Conservation (phyloP, 2,329 filamentous ascomycete genomes). For the Beauveria sp. region DNA sequence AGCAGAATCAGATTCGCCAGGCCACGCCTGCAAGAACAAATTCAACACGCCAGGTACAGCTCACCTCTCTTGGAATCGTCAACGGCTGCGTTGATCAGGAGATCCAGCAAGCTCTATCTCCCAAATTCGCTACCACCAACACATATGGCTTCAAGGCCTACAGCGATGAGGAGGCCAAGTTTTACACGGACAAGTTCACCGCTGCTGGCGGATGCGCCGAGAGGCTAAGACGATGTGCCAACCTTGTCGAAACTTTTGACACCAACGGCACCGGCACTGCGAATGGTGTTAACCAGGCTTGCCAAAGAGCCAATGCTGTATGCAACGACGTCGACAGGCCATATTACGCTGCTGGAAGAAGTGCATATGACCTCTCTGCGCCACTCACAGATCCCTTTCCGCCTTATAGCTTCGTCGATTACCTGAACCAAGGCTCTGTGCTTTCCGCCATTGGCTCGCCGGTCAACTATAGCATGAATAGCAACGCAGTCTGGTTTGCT, state of each 20-base stretch:
- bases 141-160: constrained; percentile 57
- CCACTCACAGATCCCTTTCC: constrained; percentile 53
- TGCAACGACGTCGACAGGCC: constrained; percentile 46
- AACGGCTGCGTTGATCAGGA: constrained; percentile 63
- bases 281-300: constrained; percentile 34
- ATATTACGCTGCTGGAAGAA: constrained; percentile 49
- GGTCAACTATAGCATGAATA: constrained; percentile 50
- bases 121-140: constrained; percentile 53
- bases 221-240: constrained; percentile 44
- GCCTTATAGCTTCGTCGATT: constrained; percentile 51
- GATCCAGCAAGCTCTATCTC: constrained; percentile 51
- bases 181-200: constrained; percentile 29
- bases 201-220: constrained; percentile 43
- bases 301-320: constrained; percentile 39
- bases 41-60: constrained; percentile 49
- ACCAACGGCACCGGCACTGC: constrained; percentile 33
- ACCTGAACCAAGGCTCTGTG: constrained; percentile 53
- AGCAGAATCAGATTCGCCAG: constrained; percentile 52
- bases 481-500: constrained; percentile 35
- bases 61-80: constrained; percentile 59
- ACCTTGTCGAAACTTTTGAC: constrained; percentile 31
- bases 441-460: constrained; percentile 54
- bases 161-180: constrained; percentile 41
- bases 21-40: constrained; percentile 41
- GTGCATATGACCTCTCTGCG: constrained; percentile 55